Percentiles rank a stretch among this genome's conserved stretches.
Conservation (phyloP, 1,139 yeast genomes). For the Sugiyamaella paludigena region DNA sequence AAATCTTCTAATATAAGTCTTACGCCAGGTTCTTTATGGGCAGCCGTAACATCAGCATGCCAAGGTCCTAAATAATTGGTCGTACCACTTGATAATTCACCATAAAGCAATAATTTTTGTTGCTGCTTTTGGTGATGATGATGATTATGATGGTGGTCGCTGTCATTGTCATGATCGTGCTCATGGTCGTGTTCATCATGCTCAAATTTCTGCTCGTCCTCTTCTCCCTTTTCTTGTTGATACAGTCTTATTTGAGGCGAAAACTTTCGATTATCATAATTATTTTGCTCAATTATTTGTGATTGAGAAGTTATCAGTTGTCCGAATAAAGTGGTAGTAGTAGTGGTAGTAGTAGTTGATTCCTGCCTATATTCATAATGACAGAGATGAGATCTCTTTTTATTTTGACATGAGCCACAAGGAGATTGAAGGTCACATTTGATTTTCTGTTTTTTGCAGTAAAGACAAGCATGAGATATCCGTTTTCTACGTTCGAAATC, state of each 20-base stretch:
- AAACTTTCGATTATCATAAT: neutral
- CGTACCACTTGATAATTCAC: constrained; percentile 13
- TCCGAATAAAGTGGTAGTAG: constrained; percentile 2
- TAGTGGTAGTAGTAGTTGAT: neutral
- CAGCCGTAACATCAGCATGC: constrained; percentile 19
- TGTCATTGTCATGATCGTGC: neutral
- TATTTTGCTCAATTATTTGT: neutral
- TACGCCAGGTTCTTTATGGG: constrained; percentile 18
- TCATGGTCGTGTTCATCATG: neutral
- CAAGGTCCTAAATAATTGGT: constrained; percentile 18
- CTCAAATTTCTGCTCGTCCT: neutral
- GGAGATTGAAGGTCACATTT: constrained; percentile 18
- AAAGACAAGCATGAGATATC: constrained; percentile 13
- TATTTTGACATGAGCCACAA: constrained; percentile 15
- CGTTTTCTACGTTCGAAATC: constrained; percentile 18
- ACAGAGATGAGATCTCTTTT: constrained; percentile 12
- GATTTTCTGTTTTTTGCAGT: constrained; percentile 15
- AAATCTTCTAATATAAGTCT: constrained; percentile 15
- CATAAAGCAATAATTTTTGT: constrained; percentile 6
- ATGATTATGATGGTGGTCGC: neutral
- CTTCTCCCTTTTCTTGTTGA: neutral
- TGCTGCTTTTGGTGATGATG: neutral
- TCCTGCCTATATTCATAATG: constrained; percentile 7
- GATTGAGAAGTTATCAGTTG: neutral
- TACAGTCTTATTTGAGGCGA: neutral